Percentiles rank a stretch among this genome's conserved stretches.
phyloP scores from a whole-genome alignment of 495 filamentous ascomycete genomes.

The Viridothelium virens region DNA sequence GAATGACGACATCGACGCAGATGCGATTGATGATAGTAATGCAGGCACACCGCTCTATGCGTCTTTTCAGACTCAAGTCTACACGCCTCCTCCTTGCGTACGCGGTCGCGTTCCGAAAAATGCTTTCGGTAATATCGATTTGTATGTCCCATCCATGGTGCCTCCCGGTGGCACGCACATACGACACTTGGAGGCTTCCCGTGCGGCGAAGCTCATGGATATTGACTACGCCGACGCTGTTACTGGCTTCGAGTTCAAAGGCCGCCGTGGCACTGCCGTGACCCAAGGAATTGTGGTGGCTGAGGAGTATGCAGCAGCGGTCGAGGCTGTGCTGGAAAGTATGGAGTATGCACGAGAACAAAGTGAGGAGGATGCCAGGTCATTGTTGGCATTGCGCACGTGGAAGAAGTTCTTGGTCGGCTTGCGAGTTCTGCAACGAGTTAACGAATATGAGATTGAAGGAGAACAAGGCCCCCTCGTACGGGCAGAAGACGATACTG shows the following conservation, averaged over 20 bases:
- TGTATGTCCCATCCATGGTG: constrained; percentile 90
- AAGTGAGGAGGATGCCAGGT: constrained; percentile 49
- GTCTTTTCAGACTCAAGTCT: constrained; percentile 65
- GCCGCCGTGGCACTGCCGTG: constrained; percentile 72
- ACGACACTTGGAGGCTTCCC: constrained; percentile 53
- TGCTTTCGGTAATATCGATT: constrained; percentile 76
- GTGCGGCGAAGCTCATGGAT: constrained; percentile 66
- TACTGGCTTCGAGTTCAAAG: constrained; percentile 80
- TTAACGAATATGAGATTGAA: constrained; percentile 55
- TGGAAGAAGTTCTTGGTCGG: constrained; percentile 73
- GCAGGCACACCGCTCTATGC: constrained; percentile 58
- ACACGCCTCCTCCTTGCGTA: constrained; percentile 66
- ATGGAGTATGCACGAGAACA: constrained; percentile 54
- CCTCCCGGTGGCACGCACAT: constrained; percentile 73
- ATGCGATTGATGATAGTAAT: constrained; percentile 25
- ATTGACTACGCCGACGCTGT: constrained; percentile 86
- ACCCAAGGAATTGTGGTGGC: constrained; percentile 70
- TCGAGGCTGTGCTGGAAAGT: constrained; percentile 57
- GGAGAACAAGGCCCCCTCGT: constrained; percentile 33
- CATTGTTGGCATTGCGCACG: constrained; percentile 51
- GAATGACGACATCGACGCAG: constrained; percentile 17
- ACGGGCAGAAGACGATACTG: not conserved
- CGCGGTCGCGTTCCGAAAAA: constrained; percentile 76
- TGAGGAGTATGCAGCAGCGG: constrained; percentile 57
- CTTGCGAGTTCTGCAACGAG: constrained; percentile 68